Evolutionary conservation across 352 stramenopile genomes (phyloP), one percentile per base, ranked within the genome.

Genomic region (Globisporangium middletonii): DNA sequence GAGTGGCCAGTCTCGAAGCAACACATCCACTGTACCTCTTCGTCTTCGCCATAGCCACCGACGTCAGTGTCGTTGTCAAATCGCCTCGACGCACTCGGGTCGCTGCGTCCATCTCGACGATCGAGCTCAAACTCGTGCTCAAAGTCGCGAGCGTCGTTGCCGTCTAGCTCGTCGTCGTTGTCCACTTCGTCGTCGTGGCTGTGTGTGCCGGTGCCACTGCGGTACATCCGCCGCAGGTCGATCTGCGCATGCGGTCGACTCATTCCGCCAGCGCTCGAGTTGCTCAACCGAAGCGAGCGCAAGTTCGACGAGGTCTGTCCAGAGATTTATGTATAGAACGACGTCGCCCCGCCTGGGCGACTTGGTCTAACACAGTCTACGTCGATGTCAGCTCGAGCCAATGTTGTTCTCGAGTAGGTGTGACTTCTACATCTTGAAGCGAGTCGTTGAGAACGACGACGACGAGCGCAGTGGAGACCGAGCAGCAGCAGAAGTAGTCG

Each of bases 1-100:
- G 7, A 9, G 33, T 13, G 7, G 6, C 12, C 33, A 11, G 6
- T 13, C 33, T 12, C 33, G 12, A 38, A 38, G 7, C 33, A 15
- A n/a, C 43, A 30, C 16, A 26, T n/a, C 13, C 27, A 12, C 11
- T 16, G 2, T 23, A 69, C 61, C n/a, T 75, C 68, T 23, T 75
- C 68, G 8, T 69, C 62, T 6, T 67, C 64, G 16, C 60, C 12
- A 42, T 42, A 8, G 44, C 28, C 16, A 4, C 3, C 23, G 4
- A 3, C 15, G 4, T 16, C 23, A 16, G 54, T 49, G 13, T 49
- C 18, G 6, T 33, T 38, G 3, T 27, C 46, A 27, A 33, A 16
- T 12, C 41, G n/a, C 27, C 28, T 50, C 16, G 42, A 12, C 5
- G 42, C 26, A 2, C 42, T 48, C n/a, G 43, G 43, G 28, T 26